Evolutionary conservation across 805 yeast genomes (phyloP).

Genomic region (Wickerhamiella sergipiensis): DNA sequence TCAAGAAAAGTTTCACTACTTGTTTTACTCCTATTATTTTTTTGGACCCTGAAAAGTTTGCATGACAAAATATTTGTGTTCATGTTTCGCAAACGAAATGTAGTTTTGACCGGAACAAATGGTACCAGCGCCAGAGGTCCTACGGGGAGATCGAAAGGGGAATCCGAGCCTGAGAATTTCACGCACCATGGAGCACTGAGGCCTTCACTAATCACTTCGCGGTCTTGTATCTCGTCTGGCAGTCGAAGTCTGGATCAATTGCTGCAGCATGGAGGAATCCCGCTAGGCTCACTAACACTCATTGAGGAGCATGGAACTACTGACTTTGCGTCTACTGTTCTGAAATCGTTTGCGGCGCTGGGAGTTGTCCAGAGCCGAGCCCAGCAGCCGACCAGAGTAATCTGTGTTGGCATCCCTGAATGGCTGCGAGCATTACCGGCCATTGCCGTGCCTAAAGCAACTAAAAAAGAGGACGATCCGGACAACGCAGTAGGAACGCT

Average conservation of each 20-base stretch:
- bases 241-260: slow-evolving; percentile 59
- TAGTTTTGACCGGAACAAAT: background rate
- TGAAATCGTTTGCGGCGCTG: slow-evolving; percentile 61
- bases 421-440: slow-evolving; percentile 31
- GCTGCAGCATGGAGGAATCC: slow-evolving; percentile 72
- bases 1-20: background rate
- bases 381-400: slow-evolving; percentile 21
- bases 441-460: slow-evolving; percentile 46
- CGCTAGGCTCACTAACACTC: slow-evolving; percentile 56
- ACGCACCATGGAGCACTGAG: slow-evolving; percentile 26
- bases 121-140: background rate
- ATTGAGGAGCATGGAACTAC: slow-evolving; percentile 81
- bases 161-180: background rate
- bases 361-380: slow-evolving; percentile 48
- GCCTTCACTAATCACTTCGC: slow-evolving; percentile 68
- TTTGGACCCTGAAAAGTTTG: no score
- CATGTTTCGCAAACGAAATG: background rate
- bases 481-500: slow-evolving; percentile 28
- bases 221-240: slow-evolving; percentile 71
- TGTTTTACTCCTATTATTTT: background rate
- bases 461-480: slow-evolving; percentile 41
- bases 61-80: background rate
- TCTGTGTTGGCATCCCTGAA: slow-evolving; percentile 15
- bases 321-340: slow-evolving; percentile 62
- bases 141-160: background rate